These are phyloP conservation scores for Hypoxylon sp. DNA, from an alignment of 2,329 filamentous ascomycete genomes.

Conservation along the genomic window DNA sequence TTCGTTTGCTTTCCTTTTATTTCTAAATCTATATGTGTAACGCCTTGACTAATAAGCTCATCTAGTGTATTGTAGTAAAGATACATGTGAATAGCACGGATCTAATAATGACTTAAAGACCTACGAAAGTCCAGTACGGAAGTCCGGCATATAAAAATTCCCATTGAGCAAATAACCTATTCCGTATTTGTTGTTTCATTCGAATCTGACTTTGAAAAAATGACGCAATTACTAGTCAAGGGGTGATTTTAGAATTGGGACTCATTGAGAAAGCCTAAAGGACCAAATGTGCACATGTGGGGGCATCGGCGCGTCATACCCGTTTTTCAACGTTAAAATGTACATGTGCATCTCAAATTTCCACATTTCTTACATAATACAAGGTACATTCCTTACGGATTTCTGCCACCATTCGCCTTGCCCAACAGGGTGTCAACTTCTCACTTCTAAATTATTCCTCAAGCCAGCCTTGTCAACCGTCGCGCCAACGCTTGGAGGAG, in stretches of 20 bases:
- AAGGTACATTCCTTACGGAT: not conserved
- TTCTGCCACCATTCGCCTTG: conserved; percentile 19
- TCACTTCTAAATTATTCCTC: conserved; percentile 12
- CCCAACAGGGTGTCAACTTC: conserved; percentile 5
- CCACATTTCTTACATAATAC: too few relatives aligned
- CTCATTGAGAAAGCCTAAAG: not conserved
- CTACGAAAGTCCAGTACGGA: not conserved
- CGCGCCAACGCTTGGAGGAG: conserved; percentile 36
- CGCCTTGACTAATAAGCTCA: not conserved
- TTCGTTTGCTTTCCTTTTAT: not conserved
- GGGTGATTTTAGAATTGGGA: not conserved
- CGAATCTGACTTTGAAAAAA: not conserved
- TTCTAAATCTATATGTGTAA: not conserved
- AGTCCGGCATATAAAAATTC: not conserved
- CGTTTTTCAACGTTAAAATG: not conserved
- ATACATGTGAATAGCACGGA: too few relatives aligned
- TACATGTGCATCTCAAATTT: too few relatives aligned
- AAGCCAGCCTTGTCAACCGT: conserved; percentile 38
- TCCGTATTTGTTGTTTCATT: not conserved
- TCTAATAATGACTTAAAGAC: not conserved
- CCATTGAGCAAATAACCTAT: not conserved
- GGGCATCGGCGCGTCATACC: not conserved
- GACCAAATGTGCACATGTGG: not conserved
- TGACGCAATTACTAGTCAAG: not conserved
- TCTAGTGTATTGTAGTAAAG: too few relatives aligned